Base-by-base conservation (phyloP, 169 alveolate species). In the Nephromyces sp. region DNA sequence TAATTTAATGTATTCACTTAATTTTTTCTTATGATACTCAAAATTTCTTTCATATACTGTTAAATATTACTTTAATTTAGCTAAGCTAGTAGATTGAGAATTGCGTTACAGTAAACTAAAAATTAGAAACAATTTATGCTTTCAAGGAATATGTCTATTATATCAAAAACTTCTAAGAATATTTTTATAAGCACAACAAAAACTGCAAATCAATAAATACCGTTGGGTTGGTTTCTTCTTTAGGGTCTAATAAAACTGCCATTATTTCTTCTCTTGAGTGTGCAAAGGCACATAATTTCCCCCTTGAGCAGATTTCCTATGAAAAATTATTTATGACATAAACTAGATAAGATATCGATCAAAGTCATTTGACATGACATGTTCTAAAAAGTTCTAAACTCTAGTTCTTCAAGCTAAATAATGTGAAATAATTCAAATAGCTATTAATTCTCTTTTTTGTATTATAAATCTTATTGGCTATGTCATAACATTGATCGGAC, bases 271-370 rank as follows among this genome's bases (percentile, higher is more conserved):
- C 82, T 0, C 86, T 63, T 8, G 80, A 24, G 43, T 80, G 86
- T 8, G 86, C 86, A 64, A 80, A 80, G 8, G 80, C 86, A 33
- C 86, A 80, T 35, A 70, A 65, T 2, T 71, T 71, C 0, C 82
- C 82, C 4, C 86, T 32, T 4, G 68, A 71, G 61, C 80, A 74
- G 3, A 64, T 8, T 6, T 6, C 4, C 28, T 31, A 4, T 21
- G 51, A 4, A 8, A 3, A 5, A 5, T 4, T 25, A 66, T 33
- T 3, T 5, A 66, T 0, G 5, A n/a, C 15, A 70, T 66, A n/a
- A 22, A 6, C 15, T 6, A 29, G 8, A 5, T 5, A 15, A 5
- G 15, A 25, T 21, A 66, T 6, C 28, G 64, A 5, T 22, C 5
- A 25, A 15, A 8, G 15, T 6, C 6, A 15, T 5, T n/a, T 8